phyloP scores from a whole-genome alignment of 371 early-diverging fungal genomes.

The Mortierella sp. region DNA sequence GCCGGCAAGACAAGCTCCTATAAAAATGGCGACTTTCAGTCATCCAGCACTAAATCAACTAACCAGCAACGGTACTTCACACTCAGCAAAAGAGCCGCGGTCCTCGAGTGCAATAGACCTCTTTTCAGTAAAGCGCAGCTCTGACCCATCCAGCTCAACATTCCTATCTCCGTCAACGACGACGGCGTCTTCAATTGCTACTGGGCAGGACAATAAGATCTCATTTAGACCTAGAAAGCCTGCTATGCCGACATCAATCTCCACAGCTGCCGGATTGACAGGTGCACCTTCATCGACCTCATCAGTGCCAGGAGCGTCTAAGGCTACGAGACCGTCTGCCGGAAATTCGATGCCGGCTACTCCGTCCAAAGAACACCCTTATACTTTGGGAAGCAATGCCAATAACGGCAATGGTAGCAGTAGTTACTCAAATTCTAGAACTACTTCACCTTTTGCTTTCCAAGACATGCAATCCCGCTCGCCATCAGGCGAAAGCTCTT shows the following conservation, averaged over 20 bases:
- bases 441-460: slow-evolving; percentile 45
- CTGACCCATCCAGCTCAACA: neutral
- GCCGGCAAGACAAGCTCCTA: slow-evolving; percentile 4
- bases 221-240: slow-evolving; percentile 14
- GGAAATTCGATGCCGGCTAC: slow-evolving; percentile 23
- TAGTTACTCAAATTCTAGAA: slow-evolving; percentile 39
- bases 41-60: slow-evolving; percentile 14
- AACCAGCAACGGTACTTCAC: neutral
- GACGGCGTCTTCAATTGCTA: neutral
- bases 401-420: slow-evolving; percentile 8
- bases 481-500: slow-evolving; percentile 36
- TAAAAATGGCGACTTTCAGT: slow-evolving; percentile 43
- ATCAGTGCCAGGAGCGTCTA: neutral
- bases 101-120: slow-evolving; percentile 58
- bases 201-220: slow-evolving; percentile 1
- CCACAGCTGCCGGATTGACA: neutral
- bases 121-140: slow-evolving; percentile 59
- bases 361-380: slow-evolving; percentile 12
- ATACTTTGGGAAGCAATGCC: neutral
- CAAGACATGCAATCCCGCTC: slow-evolving; percentile 38
- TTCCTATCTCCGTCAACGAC: neutral
- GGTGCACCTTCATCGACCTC: slow-evolving; percentile 10
- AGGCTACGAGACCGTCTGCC: neutral
- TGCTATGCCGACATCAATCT: slow-evolving; percentile 13
- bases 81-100: slow-evolving; percentile 15